Evolutionary conservation across 23 red algal genomes (phyloP), one percentile per base, ranked within the genome.

Genomic region (Gracilaria gracilis): DNA sequence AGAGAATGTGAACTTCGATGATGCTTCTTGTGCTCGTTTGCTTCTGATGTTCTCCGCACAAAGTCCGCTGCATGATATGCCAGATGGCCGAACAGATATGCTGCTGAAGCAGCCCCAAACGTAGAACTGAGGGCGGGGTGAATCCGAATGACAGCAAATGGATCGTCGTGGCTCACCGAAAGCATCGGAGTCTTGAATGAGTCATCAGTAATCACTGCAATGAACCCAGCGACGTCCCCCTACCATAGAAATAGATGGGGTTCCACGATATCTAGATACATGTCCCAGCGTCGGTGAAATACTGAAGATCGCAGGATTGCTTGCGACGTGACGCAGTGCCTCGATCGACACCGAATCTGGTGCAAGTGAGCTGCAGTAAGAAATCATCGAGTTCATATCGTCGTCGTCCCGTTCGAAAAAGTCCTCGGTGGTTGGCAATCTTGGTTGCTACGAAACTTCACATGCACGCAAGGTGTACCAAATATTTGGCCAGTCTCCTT

Each of bases 61-160:
- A 81, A 82, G 55, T 59, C 71, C 44, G 81, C 79, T 12, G 80
- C 91, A n/a, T 64, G 25, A 0, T 62, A 46, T 16, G 91, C 80
- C 34, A 85, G 27, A 67, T 93, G 91, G 5, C 80, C 81, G 19
- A 59, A 57, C 21, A 93, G 46, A 62, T 93, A 93, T 24, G 91
- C 79, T 20, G 66, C 81, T 16, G 74, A 73, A 0, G 91, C 79
- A 31, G 66, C 47, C 17, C 58, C 91, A 6, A 93, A 72, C 1
- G 91, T 85, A 15, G 91, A 85, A 54, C 82, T 85, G 35, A 93
- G 72, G 24, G 91, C 81, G 25, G 91, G 81, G 38, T 91, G 87
- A 42, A 82, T 81, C 16, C 87, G 44, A 33, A 91, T 91, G 4
- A 91, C 74, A 42, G 74, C 87, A 37, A 47, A 31, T 5, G 87